Percentiles rank a stretch among this genome's conserved stretches.
These are phyloP conservation scores for Verticillium zaregamsianum DNA, from an alignment of 2,329 filamentous ascomycete genomes.

Conservation along the genomic window DNA sequence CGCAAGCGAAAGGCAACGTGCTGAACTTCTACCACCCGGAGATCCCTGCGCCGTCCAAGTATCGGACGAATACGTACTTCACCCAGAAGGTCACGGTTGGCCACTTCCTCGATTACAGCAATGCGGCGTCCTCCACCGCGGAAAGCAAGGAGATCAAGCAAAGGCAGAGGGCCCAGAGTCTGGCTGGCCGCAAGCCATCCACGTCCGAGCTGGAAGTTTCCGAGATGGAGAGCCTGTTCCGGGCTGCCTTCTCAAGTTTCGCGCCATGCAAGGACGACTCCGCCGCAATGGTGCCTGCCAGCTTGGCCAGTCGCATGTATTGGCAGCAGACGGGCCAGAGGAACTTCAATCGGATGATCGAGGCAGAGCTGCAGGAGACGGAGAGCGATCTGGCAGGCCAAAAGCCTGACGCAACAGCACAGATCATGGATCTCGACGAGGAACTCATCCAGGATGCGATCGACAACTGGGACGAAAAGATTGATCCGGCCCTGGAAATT, in stretches of 20 bases:
- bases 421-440: constrained; percentile 42
- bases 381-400: constrained; percentile 30
- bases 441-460: constrained; percentile 49
- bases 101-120: constrained; percentile 66
- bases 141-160: constrained; percentile 38
- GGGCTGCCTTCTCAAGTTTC: constrained; percentile 75
- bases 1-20: constrained; percentile 58
- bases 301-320: constrained; percentile 66
- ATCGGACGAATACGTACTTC: constrained; percentile 57
- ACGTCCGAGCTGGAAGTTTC: constrained; percentile 53
- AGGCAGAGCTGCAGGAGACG: constrained; percentile 42
- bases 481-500: constrained; percentile 55
- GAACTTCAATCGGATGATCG: constrained; percentile 61
- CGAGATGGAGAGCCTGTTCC: constrained; percentile 71
- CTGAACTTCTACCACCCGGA: constrained; percentile 52
- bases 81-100: constrained; percentile 62
- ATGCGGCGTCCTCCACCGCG: constrained; percentile 53
- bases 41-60: constrained; percentile 49
- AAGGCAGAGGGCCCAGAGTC: constrained; percentile 55
- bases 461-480: constrained; percentile 53
- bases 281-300: constrained; percentile 64
- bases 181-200: constrained; percentile 55
- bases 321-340: constrained; percentile 69
- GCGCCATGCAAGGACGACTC: constrained; percentile 73
- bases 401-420: constrained; percentile 18